These are phyloP conservation scores for Dactylonectria estremocensis DNA, from an alignment of 2,329 filamentous ascomycete genomes.

Conservation along the genomic window DNA sequence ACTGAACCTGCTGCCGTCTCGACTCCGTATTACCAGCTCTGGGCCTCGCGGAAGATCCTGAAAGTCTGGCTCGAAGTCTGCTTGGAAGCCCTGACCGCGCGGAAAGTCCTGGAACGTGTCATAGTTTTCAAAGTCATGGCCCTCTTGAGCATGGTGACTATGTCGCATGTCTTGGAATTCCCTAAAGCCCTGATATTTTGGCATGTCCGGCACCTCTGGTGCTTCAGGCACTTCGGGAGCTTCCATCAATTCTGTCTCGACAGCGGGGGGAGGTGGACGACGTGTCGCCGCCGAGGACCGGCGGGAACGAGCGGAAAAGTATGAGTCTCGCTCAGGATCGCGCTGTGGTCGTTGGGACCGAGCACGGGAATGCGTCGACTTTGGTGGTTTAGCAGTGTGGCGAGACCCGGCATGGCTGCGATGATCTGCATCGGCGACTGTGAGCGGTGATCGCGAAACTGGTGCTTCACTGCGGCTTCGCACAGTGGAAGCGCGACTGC, in stretches of 20 bases:
- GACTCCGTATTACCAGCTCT: conserved; percentile 50
- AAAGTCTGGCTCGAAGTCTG: neutral
- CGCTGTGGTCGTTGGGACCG: conserved; percentile 45
- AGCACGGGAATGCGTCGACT: conserved; percentile 43
- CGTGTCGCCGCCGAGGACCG: conserved; percentile 45
- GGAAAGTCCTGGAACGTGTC: neutral
- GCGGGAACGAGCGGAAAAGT: conserved; percentile 59
- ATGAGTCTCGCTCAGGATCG: conserved; percentile 59
- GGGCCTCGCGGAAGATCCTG: conserved; percentile 22
- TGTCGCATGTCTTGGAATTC: conserved; percentile 29
- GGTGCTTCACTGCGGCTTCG: conserved; percentile 61
- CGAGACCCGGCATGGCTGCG: conserved; percentile 59
- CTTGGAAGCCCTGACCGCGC: neutral
- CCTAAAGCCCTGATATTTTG: conserved; percentile 19
- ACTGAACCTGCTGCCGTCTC: conserved; percentile 48
- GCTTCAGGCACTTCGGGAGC: conserved; percentile 36
- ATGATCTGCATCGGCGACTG: conserved; percentile 59
- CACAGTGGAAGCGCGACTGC: conserved; percentile 46
- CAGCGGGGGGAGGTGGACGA: conserved; percentile 44
- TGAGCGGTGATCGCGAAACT: conserved; percentile 54
- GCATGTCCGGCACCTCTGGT: conserved; percentile 36
- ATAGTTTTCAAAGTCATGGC: conserved; percentile 11
- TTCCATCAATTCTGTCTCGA: conserved; percentile 48
- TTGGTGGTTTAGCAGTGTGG: conserved; percentile 50
- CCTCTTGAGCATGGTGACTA: conserved; percentile 10